Percentiles rank a stretch among this genome's conserved stretches.
Evolutionary conservation across 2,329 filamentous ascomycete species (phyloP).

Genomic region (Fusarium illudens): DNA sequence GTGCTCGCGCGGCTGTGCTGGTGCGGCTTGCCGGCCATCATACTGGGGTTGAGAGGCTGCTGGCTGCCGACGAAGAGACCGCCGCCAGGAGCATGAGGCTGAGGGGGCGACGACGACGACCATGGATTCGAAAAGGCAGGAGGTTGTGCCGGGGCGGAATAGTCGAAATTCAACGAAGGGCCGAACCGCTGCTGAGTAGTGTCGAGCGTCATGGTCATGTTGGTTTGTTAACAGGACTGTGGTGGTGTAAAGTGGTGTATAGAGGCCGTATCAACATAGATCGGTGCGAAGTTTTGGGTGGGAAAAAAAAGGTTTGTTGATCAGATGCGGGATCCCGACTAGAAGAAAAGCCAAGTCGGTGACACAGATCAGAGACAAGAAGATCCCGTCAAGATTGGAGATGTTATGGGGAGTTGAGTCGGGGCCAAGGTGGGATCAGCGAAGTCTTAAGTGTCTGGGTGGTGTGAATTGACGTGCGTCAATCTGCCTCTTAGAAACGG

Average conservation of each 20-base stretch:
- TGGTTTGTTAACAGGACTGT: constrained; percentile 45
- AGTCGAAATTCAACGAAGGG: constrained; percentile 80
- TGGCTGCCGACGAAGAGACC: constrained; percentile 71
- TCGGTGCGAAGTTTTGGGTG: constrained; percentile 33
- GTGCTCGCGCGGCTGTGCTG: constrained; percentile 61
- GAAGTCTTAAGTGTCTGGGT: constrained; percentile 65
- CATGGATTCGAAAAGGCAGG: constrained; percentile 93
- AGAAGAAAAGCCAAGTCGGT: constrained; percentile 57
- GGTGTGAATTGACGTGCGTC: constrained; percentile 52
- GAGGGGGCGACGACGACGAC: constrained; percentile 63
- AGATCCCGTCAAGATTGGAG: constrained; percentile 46
- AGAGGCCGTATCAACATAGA: constrained; percentile 37
- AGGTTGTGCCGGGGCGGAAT: constrained; percentile 60
- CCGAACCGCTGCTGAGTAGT: constrained; percentile 84
- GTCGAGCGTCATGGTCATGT: constrained; percentile 96
- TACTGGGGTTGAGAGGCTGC: constrained; percentile 63
- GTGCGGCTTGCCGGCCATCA: constrained; percentile 57
- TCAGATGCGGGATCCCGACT: constrained; percentile 61
- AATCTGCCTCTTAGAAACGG: constrained; percentile 50
- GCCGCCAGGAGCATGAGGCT: constrained; percentile 61
- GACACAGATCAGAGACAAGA: constrained; percentile 53
- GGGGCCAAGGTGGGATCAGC: constrained; percentile 62
- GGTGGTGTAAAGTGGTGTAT: constrained; percentile 23
- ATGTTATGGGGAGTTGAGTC: constrained; percentile 46
- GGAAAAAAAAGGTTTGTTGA: constrained; percentile 54